Evolutionary conservation across 805 yeast genomes (phyloP).

Genomic region (Wickerhamomyces silvicola): DNA sequence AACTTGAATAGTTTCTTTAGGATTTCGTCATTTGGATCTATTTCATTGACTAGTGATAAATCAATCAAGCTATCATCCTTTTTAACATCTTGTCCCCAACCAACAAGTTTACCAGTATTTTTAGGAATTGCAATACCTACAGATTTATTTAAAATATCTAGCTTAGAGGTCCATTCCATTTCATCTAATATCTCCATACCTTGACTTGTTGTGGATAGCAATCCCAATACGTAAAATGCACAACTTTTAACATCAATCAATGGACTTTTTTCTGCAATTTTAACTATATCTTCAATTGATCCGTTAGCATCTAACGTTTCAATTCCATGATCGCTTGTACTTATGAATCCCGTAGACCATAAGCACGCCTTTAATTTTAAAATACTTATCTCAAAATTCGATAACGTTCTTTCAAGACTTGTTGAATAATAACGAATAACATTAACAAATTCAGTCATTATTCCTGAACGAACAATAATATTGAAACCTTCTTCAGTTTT

Average conservation of each 20-base stretch:
- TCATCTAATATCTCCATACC: constrained; percentile 86
- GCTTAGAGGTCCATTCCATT: constrained; percentile 59
- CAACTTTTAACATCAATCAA: constrained; percentile 66
- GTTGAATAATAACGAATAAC: constrained; percentile 27
- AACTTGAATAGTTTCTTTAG: constrained; percentile 26
- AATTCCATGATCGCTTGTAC: constrained; percentile 66
- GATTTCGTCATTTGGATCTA: constrained; percentile 21
- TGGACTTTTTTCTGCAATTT: constrained; percentile 38
- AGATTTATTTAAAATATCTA: constrained; percentile 37
- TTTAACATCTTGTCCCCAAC: constrained; percentile 5
- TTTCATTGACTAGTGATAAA: constrained; percentile 5
- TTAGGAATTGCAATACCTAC: constrained; percentile 36
- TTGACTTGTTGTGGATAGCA: constrained; percentile 62
- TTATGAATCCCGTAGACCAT: constrained; percentile 86
- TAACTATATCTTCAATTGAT: constrained; percentile 46
- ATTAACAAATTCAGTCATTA: constrained; percentile 34
- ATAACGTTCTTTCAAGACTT: constrained; percentile 16
- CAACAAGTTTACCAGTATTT: constrained; percentile 26
- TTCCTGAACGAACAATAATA: constrained; percentile 46
- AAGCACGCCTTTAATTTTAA: constrained; percentile 61
- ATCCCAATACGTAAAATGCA: constrained; percentile 72
- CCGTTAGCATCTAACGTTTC: constrained; percentile 47
- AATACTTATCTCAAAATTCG: constrained; percentile 29
- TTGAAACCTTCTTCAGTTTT: constrained; percentile 76
- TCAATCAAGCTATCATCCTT: constrained; percentile 9